A percentile compares a stretch with the other conserved stretches of the same genome.
These are phyloP conservation scores for Pseudocohnilembus persalinus DNA, from an alignment of 169 alveolate genomes.

Conservation along the genomic window DNA sequence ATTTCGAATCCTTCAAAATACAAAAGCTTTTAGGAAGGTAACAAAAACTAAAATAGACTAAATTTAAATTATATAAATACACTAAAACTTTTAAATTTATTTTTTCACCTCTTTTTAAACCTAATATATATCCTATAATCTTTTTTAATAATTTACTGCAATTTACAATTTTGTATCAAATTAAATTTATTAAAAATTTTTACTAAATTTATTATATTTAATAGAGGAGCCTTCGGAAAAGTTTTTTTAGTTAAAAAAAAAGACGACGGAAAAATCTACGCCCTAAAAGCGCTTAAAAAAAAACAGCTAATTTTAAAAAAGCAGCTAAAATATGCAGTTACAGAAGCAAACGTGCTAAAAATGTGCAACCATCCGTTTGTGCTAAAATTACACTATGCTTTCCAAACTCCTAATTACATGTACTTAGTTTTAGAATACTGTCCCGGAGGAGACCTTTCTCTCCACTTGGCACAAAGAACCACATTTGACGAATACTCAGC, in stretches of 20 bases:
- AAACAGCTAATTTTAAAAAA: conserved; percentile 61
- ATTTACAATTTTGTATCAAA: no score
- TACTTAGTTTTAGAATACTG: conserved; percentile 82
- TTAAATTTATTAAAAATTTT: no score
- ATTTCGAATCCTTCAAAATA: conserved; percentile 45
- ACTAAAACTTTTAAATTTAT: no score
- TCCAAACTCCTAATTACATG: conserved; percentile 76
- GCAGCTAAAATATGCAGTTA: conserved; percentile 72
- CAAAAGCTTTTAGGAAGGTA: conserved; percentile 39
- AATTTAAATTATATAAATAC: no score
- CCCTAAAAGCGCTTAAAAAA: conserved; percentile 78
- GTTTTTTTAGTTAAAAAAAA: conserved; percentile 70
- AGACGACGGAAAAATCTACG: conserved; percentile 56
- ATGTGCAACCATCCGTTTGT: conserved; percentile 76
- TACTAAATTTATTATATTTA: no score
- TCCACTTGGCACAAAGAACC: conserved; percentile 58
- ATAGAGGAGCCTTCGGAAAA: conserved; percentile 75
- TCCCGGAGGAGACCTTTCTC: conserved; percentile 77
- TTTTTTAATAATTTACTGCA: no score
- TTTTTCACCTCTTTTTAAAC: no score
- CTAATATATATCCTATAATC: no score
- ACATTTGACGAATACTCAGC: conserved; percentile 76
- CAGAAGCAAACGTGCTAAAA: conserved; percentile 77
- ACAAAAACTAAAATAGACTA: no score
- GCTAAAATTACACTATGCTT: conserved; percentile 75